A percentile compares a stretch with the other conserved stretches of the same genome.
These are phyloP conservation scores for Nemania sp. DNA, from an alignment of 2,329 filamentous ascomycete species.

Conservation along the genomic window DNA sequence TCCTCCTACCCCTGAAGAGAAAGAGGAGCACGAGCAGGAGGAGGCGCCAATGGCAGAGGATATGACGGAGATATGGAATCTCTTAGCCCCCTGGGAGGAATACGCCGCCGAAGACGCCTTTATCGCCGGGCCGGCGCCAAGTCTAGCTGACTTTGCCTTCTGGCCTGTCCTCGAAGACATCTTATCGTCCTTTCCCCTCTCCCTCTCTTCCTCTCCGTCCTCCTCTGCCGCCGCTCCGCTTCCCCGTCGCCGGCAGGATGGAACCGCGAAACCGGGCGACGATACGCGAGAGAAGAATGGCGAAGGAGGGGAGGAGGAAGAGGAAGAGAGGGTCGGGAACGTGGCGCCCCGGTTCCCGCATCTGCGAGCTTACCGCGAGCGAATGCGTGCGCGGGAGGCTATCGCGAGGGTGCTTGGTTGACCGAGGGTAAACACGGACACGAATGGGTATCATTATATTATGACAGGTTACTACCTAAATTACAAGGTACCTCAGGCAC, in stretches of 20 bases:
- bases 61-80: conserved; percentile 34
- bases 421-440: not conserved
- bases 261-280: not conserved
- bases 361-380: conserved; percentile 47
- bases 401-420: conserved; percentile 23
- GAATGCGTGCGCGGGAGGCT: conserved; percentile 29
- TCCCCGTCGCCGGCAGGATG: not conserved
- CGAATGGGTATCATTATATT: not conserved
- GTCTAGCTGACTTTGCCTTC: conserved; percentile 59
- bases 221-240: not conserved
- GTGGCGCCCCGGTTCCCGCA: conserved; percentile 41
- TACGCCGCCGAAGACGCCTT: conserved; percentile 47
- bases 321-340: too few relatives aligned
- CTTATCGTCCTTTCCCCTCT: conserved; percentile 21
- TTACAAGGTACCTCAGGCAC: not conserved
- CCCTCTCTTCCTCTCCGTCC: not conserved
- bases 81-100: conserved; percentile 50
- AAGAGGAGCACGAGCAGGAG: not conserved
- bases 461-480: too few relatives aligned
- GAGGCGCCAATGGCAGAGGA: not conserved
- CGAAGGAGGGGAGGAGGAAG: not conserved
- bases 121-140: conserved; percentile 50
- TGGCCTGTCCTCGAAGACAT: conserved; percentile 60
- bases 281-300: not conserved
- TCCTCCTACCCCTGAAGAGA: not conserved